Conservation (phyloP, 345 rosid genomes). For the Excoecaria cochinchinensis region DNA sequence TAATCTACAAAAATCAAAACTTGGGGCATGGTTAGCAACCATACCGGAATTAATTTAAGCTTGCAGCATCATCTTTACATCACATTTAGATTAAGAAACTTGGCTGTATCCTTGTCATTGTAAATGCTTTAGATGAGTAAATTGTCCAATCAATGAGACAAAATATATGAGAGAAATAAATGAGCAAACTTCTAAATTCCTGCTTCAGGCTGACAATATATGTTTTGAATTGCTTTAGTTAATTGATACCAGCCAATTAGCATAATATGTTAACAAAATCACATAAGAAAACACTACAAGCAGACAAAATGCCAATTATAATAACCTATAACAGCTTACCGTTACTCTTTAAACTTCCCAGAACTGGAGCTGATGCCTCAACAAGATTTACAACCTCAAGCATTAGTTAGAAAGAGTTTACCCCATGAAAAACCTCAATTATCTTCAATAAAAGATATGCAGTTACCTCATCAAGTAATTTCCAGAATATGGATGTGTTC, state of each 20-base stretch:
- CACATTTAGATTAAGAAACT: neutral
- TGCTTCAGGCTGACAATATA: neutral
- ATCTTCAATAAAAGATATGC: slow-evolving; percentile 22
- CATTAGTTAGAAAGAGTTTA: slow-evolving; percentile 15
- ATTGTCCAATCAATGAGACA: neutral
- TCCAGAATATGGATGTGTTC: slow-evolving; percentile 59
- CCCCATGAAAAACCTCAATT: neutral
- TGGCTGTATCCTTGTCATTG: too few relatives aligned
- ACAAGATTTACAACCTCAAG: slow-evolving; percentile 91
- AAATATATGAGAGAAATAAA: neutral
- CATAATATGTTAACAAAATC: neutral
- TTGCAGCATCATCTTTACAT: slow-evolving; percentile 17
- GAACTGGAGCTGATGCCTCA: slow-evolving; percentile 84
- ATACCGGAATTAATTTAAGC: slow-evolving; percentile 3
- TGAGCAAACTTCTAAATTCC: neutral
- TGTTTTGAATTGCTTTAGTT: neutral
- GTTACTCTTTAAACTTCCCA: slow-evolving; percentile 73
- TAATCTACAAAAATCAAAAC: slow-evolving; percentile 53
- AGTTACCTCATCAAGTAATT: slow-evolving; percentile 74
- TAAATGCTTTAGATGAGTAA: too few relatives aligned
- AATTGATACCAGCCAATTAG: neutral
- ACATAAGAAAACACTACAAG: slow-evolving; percentile 4
- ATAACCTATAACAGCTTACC: slow-evolving; percentile 44
- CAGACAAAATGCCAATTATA: neutral
- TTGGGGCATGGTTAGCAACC: neutral